Base-by-base conservation (phyloP, 257 asterid species). In the Cordia subcordata region DNA sequence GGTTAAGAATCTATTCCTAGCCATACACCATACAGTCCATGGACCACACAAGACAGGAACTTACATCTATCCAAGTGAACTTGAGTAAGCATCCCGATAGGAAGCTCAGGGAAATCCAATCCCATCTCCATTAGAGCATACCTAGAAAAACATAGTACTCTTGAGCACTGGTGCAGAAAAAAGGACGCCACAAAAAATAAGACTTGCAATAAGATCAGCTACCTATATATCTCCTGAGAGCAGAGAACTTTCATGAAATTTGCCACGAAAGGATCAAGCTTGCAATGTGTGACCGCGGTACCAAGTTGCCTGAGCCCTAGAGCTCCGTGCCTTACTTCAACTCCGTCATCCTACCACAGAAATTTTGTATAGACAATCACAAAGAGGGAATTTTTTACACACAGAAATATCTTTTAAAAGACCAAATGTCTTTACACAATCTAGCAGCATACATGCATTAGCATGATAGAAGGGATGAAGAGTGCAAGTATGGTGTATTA, bases 121-220 rank as follows among this genome's bases (percentile, higher is more conserved):
- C 83, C 99, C 79, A 83, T 82, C 63, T 93, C 97, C 95, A 86
- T 79, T 77, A 93, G 53, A 16, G 97, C 95, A 69, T 89, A 93
- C 74, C 99, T 88, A 61, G 40, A 54, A 53, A 2, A 44, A 16
- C 56, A 5, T 4, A 15, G 10, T 12, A 3, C 19, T 55, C 4
- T 3, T 11, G 8, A 37, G 5, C 35, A 27, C 35, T 45, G 5
- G 5, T 2, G 12, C 40, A 0, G 27, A 5, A 13, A 10, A 17
- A 37, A 13, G 1, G 21, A 0, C 4, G 0, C 4, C 2, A 1
- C 8, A 10, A 8, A 51, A 4, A 17, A 16, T n/a, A 53, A n/a
- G 13, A 55, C 5, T 4, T 13, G 16, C 11, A 16, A 4, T 37
- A 8, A 21, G 15, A 44, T 27, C 17, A 16, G 45, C 23, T 66